These are phyloP conservation scores for Dactylis glomerata DNA, from an alignment of 176 grass and related monocot species.

Conservation along the genomic window DNA sequence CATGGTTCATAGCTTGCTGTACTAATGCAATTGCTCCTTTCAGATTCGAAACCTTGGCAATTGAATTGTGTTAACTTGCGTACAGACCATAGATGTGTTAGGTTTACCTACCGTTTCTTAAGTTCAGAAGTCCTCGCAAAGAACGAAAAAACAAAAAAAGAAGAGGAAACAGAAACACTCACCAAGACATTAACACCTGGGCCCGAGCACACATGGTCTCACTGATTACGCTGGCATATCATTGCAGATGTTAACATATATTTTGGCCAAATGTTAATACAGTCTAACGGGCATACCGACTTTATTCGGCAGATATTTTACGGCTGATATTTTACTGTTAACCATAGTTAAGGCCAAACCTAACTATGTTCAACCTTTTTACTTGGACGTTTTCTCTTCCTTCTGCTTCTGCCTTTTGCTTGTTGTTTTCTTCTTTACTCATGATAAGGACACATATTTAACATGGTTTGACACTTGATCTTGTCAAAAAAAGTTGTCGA, in stretches of 20 bases:
- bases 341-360: background rate
- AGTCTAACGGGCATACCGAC: background rate
- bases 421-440: background rate
- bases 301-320: too few relatives aligned
- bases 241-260: constrained; percentile 18
- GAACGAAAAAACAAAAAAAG: background rate
- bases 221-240: background rate
- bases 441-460: background rate
- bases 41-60: constrained; percentile 12
- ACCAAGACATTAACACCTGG: constrained; percentile 21
- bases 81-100: constrained; percentile 24
- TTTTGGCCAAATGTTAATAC: background rate
- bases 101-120: constrained; percentile 39
- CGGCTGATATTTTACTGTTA: background rate
- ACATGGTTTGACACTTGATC: constrained; percentile 15
- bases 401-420: background rate
- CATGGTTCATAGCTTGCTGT: background rate
- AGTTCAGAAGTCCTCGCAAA: background rate
- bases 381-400: background rate
- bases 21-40: background rate
- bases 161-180: constrained; percentile 15
- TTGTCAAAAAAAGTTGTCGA: background rate
- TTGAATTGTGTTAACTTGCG: constrained; percentile 21
- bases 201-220: constrained; percentile 35
- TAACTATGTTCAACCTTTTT: background rate